Percentiles rank a stretch among this genome's conserved stretches.
Conservation (phyloP, 1,284 basidiomycete species). For the Dichomitus squalens region DNA sequence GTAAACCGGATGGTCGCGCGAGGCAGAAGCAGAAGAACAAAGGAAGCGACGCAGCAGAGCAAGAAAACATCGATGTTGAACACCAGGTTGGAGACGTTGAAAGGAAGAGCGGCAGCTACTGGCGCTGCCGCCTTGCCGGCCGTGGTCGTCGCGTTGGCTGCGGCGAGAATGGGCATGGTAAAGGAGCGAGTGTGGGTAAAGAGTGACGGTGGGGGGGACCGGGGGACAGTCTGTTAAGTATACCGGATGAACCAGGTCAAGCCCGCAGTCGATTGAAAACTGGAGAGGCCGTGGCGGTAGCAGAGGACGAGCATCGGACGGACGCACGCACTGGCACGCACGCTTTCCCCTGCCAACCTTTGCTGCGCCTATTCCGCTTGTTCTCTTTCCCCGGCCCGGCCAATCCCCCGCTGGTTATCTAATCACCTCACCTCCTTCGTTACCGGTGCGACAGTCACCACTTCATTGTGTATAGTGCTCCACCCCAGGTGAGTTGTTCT, state of each 20-base stretch:
- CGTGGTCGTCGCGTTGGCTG: neutral
- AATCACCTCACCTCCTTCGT: conserved; percentile 3
- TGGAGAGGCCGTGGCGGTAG: conserved; percentile 2
- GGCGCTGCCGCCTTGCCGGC: neutral
- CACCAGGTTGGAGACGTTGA: conserved; percentile 29
- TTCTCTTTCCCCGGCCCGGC: neutral
- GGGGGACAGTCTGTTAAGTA: neutral
- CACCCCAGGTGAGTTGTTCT: neutral
- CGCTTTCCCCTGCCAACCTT: neutral
- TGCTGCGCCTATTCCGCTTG: neutral
- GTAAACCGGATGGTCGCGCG: conserved; percentile 35
- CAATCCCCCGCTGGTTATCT: conserved; percentile 9
- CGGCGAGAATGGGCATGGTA: conserved; percentile 19
- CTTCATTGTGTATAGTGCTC: neutral
- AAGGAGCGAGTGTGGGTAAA: neutral
- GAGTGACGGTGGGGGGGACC: neutral
- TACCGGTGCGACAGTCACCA: neutral
- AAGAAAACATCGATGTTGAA: conserved; percentile 36
- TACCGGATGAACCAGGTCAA: conserved; percentile 2
- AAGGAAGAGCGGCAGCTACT: conserved; percentile 6
- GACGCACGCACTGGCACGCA: neutral
- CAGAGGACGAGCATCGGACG: neutral
- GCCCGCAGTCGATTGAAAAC: conserved; percentile 6
- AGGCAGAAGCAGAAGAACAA: conserved; percentile 36
- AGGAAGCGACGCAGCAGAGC: conserved; percentile 31